A percentile compares a stretch with the other conserved stretches of the same genome.
phyloP scores from a whole-genome alignment of 371 early-diverging fungal species.

The Syncephalis plumigaleata region DNA sequence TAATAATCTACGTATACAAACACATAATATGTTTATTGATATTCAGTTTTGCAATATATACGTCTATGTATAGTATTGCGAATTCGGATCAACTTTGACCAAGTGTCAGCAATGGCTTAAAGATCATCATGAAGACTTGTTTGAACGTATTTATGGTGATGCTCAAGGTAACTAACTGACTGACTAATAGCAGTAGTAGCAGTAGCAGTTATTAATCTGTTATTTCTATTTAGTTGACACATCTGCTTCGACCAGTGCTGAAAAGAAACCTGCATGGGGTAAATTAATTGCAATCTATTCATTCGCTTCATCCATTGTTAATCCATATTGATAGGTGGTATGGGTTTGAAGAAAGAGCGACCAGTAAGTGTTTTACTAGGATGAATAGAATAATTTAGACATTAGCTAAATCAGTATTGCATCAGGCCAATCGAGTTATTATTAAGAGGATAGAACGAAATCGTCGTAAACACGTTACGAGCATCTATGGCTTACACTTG shows the following conservation, averaged over 20 bases:
- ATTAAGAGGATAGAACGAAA: slow-evolving; percentile 76
- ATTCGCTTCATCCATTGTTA: neutral
- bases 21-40: neutral
- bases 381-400: neutral
- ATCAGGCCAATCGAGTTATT: slow-evolving; percentile 16
- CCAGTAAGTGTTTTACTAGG: slow-evolving; percentile 19
- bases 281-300: slow-evolving; percentile 13
- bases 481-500: slow-evolving; percentile 56
- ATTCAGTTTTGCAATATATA: neutral
- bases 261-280: slow-evolving; percentile 22
- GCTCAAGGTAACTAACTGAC: slow-evolving; percentile 4
- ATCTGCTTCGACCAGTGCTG: slow-evolving; percentile 13
- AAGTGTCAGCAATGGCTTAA: slow-evolving; percentile 70
- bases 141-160: slow-evolving; percentile 26
- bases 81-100: slow-evolving; percentile 60
- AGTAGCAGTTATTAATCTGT: slow-evolving; percentile 15
- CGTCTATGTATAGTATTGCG: slow-evolving; percentile 51
- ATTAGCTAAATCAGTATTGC: neutral
- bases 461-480: slow-evolving; percentile 75
- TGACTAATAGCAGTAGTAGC: slow-evolving; percentile 6
- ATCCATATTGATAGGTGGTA: neutral
- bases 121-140: slow-evolving; percentile 33
- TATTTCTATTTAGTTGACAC: slow-evolving; percentile 8
- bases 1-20: slow-evolving; percentile 8
- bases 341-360: slow-evolving; percentile 59